phyloP scores from a whole-genome alignment of 75 land plant genomes.

The Cupressus sempervirens region DNA sequence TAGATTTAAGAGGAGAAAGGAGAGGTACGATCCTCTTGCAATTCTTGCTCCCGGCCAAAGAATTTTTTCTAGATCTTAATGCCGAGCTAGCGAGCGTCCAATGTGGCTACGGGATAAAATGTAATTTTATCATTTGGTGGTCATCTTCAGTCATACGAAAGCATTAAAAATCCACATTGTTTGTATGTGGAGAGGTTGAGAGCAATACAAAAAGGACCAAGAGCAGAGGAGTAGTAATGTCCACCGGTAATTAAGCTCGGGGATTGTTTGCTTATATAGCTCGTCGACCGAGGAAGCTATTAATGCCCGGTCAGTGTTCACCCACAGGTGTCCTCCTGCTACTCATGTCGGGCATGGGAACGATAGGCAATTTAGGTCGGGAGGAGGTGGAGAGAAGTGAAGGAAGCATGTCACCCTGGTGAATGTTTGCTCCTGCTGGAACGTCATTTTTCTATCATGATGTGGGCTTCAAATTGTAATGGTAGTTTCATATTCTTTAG shows the following conservation, averaged over 20 bases:
- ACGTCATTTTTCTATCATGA: no score
- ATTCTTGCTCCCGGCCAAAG: conserved; percentile 41
- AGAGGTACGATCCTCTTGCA: conserved; percentile 33
- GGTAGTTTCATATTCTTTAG: no score
- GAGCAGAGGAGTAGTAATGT: not conserved
- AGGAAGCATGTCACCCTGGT: no score
- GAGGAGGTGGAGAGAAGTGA: not conserved
- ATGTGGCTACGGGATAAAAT: not conserved
- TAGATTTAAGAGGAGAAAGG: conserved; percentile 25
- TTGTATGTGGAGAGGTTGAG: not conserved
- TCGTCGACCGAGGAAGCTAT: not conserved
- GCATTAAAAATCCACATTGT: not conserved
- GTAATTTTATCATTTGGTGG: not conserved
- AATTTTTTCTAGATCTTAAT: conserved; percentile 8
- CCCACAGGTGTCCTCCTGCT: not conserved
- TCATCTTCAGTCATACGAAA: not conserved
- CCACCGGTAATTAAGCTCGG: not conserved
- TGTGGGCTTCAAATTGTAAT: no score
- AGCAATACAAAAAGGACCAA: not conserved
- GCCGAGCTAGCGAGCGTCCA: not conserved
- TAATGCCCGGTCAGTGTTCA: not conserved
- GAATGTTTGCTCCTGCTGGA: no score
- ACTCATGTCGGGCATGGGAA: not conserved
- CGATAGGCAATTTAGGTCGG: not conserved
- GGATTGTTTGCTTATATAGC: not conserved